Evolutionary conservation across 345 rosid genomes (phyloP), one percentile per base, ranked within the genome.

Genomic region (Eucalyptus marginata): DNA sequence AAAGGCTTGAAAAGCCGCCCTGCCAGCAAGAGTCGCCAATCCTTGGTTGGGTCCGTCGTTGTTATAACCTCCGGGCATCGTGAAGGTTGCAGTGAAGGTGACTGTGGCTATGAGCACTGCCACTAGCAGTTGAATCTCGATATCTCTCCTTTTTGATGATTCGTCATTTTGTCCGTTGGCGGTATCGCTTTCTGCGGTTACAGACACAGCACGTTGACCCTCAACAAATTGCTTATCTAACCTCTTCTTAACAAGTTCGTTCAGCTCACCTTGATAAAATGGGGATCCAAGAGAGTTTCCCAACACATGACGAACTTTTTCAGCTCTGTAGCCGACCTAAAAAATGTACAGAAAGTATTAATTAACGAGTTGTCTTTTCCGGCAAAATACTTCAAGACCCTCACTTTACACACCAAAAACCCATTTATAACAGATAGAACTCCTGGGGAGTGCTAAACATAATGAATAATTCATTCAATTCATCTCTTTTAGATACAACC

Each of bases 241-340:
- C 13, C 24, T 17, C 25, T 17, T 68, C 80, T 68, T 33, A 31
- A 36, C 80, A 68, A 0, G 0, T 16, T 68, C 1, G 1, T 17
- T 5, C 20, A 0, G 0, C 25, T 13, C 0, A 44, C 1, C 43
- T 9, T 68, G 80, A 0, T 0, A 0, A 33, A 0, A 3, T 40
- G 13, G 6, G 6, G 10, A 4, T 17, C 80, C 80, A 8, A 0
- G 0, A 4, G 3, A 17, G 0, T 0, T 5, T 71, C 6, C 46
- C 81, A 71, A 33, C 81, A 33, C 13, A 18, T 36, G 81, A 4
- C 0, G 0, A 36, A 71, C 81, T 33, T 66, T 71, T 36, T 46
- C 81, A 71, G 46, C 81, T 71, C 4, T 33, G 46, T 18, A 71
- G 81, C 81, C 81, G 13, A 33, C 8, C 46, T 71, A 9, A 71